Conservation (phyloP, 2,329 filamentous ascomycete genomes). For the Botrytis squamosa region DNA sequence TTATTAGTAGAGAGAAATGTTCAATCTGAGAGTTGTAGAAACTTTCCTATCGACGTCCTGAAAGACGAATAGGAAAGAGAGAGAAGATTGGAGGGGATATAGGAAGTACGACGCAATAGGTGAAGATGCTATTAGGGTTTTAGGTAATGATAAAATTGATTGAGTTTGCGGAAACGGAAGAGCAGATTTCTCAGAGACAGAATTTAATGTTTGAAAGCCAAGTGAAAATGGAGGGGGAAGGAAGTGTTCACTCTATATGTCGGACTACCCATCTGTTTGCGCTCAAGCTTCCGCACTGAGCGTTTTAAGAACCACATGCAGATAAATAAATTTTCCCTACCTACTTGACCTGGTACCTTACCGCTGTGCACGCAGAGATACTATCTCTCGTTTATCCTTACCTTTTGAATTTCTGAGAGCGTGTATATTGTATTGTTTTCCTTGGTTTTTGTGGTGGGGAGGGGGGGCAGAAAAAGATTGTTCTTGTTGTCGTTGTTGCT, state of each 20-base stretch:
- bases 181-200: neutral
- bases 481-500: neutral
- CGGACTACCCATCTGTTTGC: constrained; percentile 3
- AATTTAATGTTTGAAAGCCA: neutral
- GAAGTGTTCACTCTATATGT: constrained; percentile 15
- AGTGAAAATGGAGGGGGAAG: neutral
- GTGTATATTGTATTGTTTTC: neutral
- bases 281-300: constrained; percentile 16
- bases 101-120: neutral
- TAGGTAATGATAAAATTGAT: neutral
- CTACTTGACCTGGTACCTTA: constrained; percentile 1
- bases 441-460: neutral
- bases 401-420: neutral
- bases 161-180: constrained; percentile 9
- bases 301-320: constrained; percentile 6
- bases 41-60: constrained; percentile 3
- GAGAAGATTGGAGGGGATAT: neutral
- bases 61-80: constrained; percentile 1
- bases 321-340: neutral
- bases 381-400: constrained; percentile 6
- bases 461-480: neutral
- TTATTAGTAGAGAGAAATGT: neutral
- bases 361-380: constrained; percentile 9
- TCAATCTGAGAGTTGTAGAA: neutral
- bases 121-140: constrained; percentile 1